These are phyloP conservation scores for Pyrus hybrid DNA, from an alignment of 331 rosid species.

Conservation along the genomic window DNA sequence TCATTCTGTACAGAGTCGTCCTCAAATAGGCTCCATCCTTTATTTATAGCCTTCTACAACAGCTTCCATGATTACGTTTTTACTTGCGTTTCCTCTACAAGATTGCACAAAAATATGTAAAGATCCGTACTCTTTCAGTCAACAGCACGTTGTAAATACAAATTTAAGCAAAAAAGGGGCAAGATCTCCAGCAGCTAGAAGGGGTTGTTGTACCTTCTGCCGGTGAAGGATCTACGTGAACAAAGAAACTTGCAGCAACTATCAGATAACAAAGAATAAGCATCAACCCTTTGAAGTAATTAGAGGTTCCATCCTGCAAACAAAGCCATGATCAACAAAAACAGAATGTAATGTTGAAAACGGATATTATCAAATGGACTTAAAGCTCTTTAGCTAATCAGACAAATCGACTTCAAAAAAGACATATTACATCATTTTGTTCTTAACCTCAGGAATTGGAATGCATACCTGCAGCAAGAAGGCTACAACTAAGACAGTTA, in stretches of 20 bases:
- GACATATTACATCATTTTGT: neutral
- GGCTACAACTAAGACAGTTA: conserved; percentile 67
- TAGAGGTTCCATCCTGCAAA: conserved; percentile 76
- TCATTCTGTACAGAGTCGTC: neutral
- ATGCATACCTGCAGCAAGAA: conserved; percentile 68
- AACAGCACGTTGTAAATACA: neutral
- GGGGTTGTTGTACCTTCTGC: neutral
- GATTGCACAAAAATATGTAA: neutral
- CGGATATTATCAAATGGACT: too few species aligned
- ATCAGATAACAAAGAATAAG: conserved; percentile 76
- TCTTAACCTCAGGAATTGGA: neutral
- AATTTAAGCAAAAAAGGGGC: too few species aligned
- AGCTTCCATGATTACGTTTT: conserved; percentile 1
- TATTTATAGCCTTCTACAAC: neutral
- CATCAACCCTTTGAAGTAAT: conserved; percentile 76
- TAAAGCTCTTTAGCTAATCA: neutral
- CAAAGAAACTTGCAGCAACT: conserved; percentile 76
- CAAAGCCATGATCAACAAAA: neutral
- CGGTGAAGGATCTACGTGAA: conserved; percentile 49
- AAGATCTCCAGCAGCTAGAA: neutral
- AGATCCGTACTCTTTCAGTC: neutral
- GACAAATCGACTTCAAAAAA: neutral
- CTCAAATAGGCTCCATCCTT: neutral
- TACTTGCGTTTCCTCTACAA: conserved; percentile 1
- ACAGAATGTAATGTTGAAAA: neutral